phyloP scores from a whole-genome alignment of 1,284 basidiomycete genomes.

The Stygiomarasmius scandens region DNA sequence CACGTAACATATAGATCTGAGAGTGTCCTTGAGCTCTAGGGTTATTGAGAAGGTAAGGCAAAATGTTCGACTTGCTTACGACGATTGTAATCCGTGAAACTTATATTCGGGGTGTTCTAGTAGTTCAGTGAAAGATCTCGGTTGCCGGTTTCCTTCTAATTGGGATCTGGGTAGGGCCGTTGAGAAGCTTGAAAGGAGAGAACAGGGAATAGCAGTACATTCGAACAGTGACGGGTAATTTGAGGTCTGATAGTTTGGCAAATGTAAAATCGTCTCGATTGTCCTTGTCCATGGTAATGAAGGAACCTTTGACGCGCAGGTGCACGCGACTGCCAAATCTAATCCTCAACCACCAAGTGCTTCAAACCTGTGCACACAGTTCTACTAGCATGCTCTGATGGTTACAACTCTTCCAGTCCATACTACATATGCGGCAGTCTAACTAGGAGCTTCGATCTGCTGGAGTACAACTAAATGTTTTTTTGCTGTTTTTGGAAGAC shows the following conservation, averaged over 20 bases:
- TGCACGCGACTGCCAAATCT: too few relatives aligned
- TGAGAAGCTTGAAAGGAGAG: slow-evolving; percentile 9
- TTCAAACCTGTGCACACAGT: too few relatives aligned
- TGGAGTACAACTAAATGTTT: too few relatives aligned
- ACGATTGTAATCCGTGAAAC: slow-evolving; percentile 78
- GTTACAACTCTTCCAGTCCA: too few relatives aligned
- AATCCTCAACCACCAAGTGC: too few relatives aligned
- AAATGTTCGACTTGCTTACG: slow-evolving; percentile 49
- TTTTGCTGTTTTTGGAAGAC: too few relatives aligned
- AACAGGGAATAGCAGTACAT: slow-evolving; percentile 58
- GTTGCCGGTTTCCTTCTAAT: slow-evolving; percentile 77
- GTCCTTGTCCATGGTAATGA: slow-evolving; percentile 69
- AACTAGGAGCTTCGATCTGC: too few relatives aligned
- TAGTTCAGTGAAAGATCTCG: slow-evolving; percentile 72
- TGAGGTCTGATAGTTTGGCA: slow-evolving; percentile 85
- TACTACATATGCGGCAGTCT: too few relatives aligned
- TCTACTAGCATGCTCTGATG: too few relatives aligned
- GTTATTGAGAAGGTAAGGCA: slow-evolving; percentile 25
- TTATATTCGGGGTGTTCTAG: slow-evolving; percentile 77
- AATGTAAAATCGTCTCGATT: slow-evolving; percentile 87
- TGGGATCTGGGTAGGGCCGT: slow-evolving; percentile 64
- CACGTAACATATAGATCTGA: slow-evolving; percentile 93
- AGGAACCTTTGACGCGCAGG: too few relatives aligned
- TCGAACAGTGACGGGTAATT: slow-evolving; percentile 83
- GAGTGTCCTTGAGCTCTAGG: slow-evolving; percentile 55